phyloP scores from a whole-genome alignment of 331 rosid species.

The Malus hybrid region DNA sequence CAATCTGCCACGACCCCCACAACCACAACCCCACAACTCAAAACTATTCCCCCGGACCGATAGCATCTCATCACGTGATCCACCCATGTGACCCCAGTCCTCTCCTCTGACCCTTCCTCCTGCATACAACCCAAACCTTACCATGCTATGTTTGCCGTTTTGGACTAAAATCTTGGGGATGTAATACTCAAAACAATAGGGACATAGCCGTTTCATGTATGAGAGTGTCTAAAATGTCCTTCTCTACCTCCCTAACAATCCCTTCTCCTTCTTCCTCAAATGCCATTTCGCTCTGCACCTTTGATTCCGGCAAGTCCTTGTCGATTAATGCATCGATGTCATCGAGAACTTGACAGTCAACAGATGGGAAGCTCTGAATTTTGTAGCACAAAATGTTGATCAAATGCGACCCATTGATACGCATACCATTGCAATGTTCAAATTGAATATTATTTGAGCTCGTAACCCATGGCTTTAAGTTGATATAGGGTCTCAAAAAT shows the following conservation, averaged over 20 bases:
- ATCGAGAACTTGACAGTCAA: constrained; percentile 57
- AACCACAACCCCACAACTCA: no score
- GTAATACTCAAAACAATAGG: background rate
- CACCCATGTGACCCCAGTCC: constrained; percentile 31
- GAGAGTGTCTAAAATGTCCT: constrained; percentile 52
- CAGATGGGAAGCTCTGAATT: constrained; percentile 40
- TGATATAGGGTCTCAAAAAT: constrained; percentile 26
- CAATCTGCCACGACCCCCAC: constrained; percentile 16
- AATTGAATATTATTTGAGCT: background rate
- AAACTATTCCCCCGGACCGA: background rate
- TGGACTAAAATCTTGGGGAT: background rate
- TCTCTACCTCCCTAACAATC: constrained; percentile 53
- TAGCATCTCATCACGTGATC: constrained; percentile 64
- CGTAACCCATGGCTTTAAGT: constrained; percentile 20
- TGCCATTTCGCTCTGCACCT: constrained; percentile 16
- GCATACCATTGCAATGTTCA: background rate
- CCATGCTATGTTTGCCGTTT: constrained; percentile 28
- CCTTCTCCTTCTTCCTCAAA: constrained; percentile 53
- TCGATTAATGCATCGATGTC: constrained; percentile 69
- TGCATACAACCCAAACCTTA: background rate
- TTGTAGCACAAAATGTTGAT: constrained; percentile 38
- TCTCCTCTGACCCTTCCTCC: background rate
- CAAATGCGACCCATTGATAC: constrained; percentile 24
- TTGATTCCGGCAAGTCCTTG: constrained; percentile 32
- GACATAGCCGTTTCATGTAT: constrained; percentile 44